Evolutionary conservation across 805 yeast species (phyloP).

Genomic region (Wickerhamomyces mucosus): DNA sequence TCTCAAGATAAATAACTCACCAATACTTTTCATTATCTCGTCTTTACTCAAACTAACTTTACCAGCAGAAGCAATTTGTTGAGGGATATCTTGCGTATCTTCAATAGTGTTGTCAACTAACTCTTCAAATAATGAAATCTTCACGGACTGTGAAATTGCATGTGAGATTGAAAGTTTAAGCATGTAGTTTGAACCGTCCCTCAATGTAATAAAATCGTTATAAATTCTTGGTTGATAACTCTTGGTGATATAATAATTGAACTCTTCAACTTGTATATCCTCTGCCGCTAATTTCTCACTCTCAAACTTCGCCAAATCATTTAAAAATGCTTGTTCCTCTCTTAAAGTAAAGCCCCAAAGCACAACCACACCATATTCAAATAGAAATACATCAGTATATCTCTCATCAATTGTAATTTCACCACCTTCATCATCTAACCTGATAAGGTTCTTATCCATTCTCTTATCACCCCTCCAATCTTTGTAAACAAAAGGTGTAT

Average conservation of each 20-base stretch:
- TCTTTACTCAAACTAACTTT: constrained; percentile 90
- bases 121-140: constrained; percentile 91
- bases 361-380: constrained; percentile 95
- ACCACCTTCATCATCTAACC: constrained; percentile 91
- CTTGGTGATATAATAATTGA: constrained; percentile 88
- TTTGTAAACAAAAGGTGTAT: constrained; percentile 78
- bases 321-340: constrained; percentile 75
- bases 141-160: constrained; percentile 92
- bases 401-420: constrained; percentile 80
- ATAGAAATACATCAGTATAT: constrained; percentile 72
- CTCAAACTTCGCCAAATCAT: constrained; percentile 84
- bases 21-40: constrained; percentile 95
- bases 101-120: constrained; percentile 94
- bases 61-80: constrained; percentile 89
- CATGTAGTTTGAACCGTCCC: constrained; percentile 88
- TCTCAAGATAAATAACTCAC: constrained; percentile 84
- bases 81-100: constrained; percentile 95
- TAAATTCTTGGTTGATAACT: constrained; percentile 93
- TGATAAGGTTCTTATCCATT: constrained; percentile 38
- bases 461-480: constrained; percentile 60
- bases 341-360: constrained; percentile 88
- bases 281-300: constrained; percentile 85
- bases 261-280: constrained; percentile 90
- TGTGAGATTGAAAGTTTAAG: constrained; percentile 87
- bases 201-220: constrained; percentile 86